These are phyloP conservation scores for Pseudoturritis turrita DNA, from an alignment of 345 rosid species.

Conservation along the genomic window DNA sequence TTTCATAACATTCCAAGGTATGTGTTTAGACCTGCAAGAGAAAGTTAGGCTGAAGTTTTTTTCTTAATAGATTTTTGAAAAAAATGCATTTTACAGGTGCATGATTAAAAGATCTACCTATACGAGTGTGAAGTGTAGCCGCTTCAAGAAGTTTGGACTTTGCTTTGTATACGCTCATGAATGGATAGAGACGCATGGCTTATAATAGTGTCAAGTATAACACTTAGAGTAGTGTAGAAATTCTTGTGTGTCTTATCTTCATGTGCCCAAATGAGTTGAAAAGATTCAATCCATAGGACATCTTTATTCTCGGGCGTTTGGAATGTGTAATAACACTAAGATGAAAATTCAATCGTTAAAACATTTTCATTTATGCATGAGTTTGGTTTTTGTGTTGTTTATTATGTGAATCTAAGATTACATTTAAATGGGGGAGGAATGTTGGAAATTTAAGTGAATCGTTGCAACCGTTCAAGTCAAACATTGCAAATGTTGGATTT, in stretches of 20 bases:
- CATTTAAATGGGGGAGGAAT: background rate
- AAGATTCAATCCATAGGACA: background rate
- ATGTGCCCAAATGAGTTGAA: background rate
- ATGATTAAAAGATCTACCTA: too few relatives aligned
- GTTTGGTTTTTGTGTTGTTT: background rate
- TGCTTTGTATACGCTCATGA: background rate
- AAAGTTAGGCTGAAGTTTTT: too few relatives aligned
- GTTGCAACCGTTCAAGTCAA: too few relatives aligned
- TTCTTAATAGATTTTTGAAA: too few relatives aligned
- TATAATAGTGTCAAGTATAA: background rate
- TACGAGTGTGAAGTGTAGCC: background rate
- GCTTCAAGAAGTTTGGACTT: background rate
- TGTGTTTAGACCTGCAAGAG: background rate
- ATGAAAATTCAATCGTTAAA: background rate
- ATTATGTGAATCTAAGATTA: too few relatives aligned
- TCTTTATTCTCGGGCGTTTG: background rate
- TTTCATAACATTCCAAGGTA: background rate
- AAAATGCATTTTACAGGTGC: too few relatives aligned
- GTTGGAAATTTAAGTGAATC: background rate
- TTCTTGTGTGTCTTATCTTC: background rate
- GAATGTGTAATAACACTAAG: background rate
- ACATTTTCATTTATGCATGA: background rate
- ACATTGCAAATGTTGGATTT: too few relatives aligned
- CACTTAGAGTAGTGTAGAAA: background rate
- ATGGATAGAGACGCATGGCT: background rate